phyloP scores from a whole-genome alignment of 495 filamentous ascomycete species.

The Rostrohypoxylon terebratum region DNA sequence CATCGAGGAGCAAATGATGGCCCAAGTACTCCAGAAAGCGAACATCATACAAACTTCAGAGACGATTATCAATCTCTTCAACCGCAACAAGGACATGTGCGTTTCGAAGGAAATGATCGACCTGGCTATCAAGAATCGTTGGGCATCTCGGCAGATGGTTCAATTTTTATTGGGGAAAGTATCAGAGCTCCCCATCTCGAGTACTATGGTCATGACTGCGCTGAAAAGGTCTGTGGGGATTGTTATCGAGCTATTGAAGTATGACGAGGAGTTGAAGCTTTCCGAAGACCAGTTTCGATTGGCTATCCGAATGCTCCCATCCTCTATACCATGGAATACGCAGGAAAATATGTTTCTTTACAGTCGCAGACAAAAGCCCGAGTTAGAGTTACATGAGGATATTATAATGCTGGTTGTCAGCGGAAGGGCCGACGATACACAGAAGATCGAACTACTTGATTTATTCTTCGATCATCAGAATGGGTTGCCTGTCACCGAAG shows the following conservation, averaged over 20 bases:
- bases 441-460: not conserved
- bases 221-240: not conserved
- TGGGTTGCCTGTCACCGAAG: not conserved
- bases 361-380: not conserved
- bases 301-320: not conserved
- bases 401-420: not conserved
- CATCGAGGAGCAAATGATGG: conserved; percentile 1
- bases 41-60: not conserved
- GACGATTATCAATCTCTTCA: not conserved
- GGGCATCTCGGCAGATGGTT: not conserved
- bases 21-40: not conserved
- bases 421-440: not conserved
- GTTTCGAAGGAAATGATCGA: not conserved
- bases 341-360: not conserved
- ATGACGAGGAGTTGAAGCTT: not conserved
- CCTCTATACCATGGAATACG: not conserved
- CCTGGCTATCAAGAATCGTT: not conserved
- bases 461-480: not conserved
- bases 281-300: not conserved
- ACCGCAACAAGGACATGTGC: not conserved
- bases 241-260: not conserved
- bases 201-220: not conserved
- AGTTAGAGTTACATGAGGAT: not conserved
- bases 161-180: not conserved
- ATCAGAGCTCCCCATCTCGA: not conserved